Evolutionary conservation across 192 early-diverging fungal genomes (phyloP), one percentile per base, ranked within the genome.

Genomic region (Pilaira anomala): DNA sequence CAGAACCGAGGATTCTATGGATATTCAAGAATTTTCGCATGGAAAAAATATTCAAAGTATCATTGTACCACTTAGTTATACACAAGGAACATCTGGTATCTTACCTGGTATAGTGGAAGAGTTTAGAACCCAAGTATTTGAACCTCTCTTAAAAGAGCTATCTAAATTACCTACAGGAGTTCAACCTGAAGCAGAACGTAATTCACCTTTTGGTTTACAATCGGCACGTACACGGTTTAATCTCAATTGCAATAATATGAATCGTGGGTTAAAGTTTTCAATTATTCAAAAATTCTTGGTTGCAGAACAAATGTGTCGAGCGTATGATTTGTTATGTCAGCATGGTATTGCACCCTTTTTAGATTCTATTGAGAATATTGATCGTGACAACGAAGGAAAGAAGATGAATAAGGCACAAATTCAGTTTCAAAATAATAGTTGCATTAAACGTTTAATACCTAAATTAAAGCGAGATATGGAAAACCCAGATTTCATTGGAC

Each of bases 1-100:
- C 40, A 78, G 95, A 19, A 93, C 93, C 1, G 95, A 97, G 66
- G 93, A 94, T 54, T 91, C 88, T 1, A 69, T 87, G 45, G 95
- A 97, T 63, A 82, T 97, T 4, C 79, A 77, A 40, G 80, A 81
- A 3, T 96, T 88, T 64, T 85, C 86, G 1, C 84, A 86, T 62
- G 83, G 85, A 25, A 80, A 89, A 1, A 76, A 33, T 0, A 72
- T 91, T 21, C 84, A 91, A n/a, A 79, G 80, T 24, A 69, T 91
- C 2, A 80, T 90, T 6, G 75, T 94, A 0, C 75, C 84, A 3
- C 64, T 89, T 13, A 85, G 66, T 13, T 72, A 77, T 50, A 83
- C 72, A 44, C 51, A 74, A 41, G 63, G 65, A 0, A 60, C 72
- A 8, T 72, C 48, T n/a, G 71, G 71, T 16, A 44, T 67, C 16